Evolutionary conservation across 345 rosid species (phyloP), one percentile per base, ranked within the genome.

Genomic region (Triadica sebifera): DNA sequence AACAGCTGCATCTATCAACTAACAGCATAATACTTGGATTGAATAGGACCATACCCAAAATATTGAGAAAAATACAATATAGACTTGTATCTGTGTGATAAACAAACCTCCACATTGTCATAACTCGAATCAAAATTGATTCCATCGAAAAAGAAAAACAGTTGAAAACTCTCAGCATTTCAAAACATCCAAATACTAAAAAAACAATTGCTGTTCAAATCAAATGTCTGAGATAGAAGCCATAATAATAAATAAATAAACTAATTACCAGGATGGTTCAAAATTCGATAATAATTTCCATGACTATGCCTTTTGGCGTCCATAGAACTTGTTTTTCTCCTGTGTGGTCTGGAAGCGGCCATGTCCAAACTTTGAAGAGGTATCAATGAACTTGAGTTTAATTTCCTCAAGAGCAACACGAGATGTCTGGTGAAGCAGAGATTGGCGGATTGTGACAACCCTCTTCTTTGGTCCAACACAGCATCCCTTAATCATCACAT

Each of bases 381-480:
- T 90, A 66, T 89, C 93, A 0, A 92, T 81, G 77, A 92, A 92
- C 91, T 92, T 92, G 80, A 92, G 81, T 4, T 83, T 92, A 80
- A 92, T 89, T 55, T 81, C 85, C 74, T 92, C 95, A 11, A 86
- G 70, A 12, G 97, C 95, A 57, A 86, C 52, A 34, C 97, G 87
- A 13, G 97, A 90, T 10, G 97, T 91, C 85, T 91, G 97, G 4
- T 77, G 81, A 41, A 90, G 87, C 25, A 92, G 79, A 0, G 97
- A 81, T 77, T 83, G 90, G 13, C 97, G 82, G 8, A 92, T 88
- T 3, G 97, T 92, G 19, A 90, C 93, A 0, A 92, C 97, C 73
- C 97, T 89, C 92, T 92, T 92, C 92, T 90, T 92, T 7, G 97
- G 91, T 65, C 97, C 97, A 66, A 86, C 89, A 64, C 93, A 89